These are phyloP conservation scores for Nakazawaea pomicola DNA, from an alignment of 805 yeast genomes.

Conservation along the genomic window DNA sequence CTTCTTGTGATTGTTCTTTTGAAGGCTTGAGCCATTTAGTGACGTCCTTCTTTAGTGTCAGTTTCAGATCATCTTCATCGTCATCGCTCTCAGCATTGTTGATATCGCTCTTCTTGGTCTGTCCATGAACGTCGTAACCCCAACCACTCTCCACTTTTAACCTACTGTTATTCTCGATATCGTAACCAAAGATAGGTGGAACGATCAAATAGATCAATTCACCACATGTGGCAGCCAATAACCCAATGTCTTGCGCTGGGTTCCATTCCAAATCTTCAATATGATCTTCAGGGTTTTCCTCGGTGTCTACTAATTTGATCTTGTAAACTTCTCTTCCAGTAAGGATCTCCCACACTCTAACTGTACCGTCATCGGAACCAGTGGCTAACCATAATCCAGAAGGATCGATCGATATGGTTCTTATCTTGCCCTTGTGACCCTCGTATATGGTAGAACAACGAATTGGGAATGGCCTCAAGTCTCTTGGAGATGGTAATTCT, in stretches of 20 bases:
- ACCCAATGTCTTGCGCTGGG: constrained; percentile 69
- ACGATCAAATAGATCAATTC: constrained; percentile 72
- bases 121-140: constrained; percentile 59
- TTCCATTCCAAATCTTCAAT: constrained; percentile 86
- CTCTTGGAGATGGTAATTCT: constrained; percentile 94
- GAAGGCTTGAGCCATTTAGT: constrained; percentile 85
- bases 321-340: constrained; percentile 92
- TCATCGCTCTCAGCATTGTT: constrained; percentile 29
- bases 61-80: constrained; percentile 20
- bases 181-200: constrained; percentile 90
- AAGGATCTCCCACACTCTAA: constrained; percentile 92
- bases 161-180: constrained; percentile 75
- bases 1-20: constrained; percentile 50
- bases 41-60: constrained; percentile 39
- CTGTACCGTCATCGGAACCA: constrained; percentile 95
- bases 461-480: constrained; percentile 94
- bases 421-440: constrained; percentile 81
- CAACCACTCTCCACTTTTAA: constrained; percentile 83
- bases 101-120: constrained; percentile 29
- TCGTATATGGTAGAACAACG: constrained; percentile 75
- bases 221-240: constrained; percentile 81
- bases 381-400: constrained; percentile 94
- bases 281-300: constrained; percentile 63
- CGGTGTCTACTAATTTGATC: constrained; percentile 37
- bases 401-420: constrained; percentile 82